Percentiles rank a stretch among this genome's conserved stretches.
Conservation (phyloP, 1,284 basidiomycete species). For the Ganoderma leucocontextum region DNA sequence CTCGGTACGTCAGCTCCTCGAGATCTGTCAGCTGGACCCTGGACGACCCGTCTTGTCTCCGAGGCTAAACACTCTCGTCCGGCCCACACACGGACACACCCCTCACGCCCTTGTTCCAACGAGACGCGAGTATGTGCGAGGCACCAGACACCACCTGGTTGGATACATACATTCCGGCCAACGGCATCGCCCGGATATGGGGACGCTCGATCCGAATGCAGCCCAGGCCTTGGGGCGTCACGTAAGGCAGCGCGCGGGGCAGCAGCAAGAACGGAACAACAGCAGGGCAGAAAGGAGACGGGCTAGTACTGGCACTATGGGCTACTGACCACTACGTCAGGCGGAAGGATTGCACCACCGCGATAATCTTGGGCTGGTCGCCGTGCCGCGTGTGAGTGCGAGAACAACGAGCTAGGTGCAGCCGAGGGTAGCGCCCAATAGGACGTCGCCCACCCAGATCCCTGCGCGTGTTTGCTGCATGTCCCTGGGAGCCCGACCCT, state of each 20-base stretch:
- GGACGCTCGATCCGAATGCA: constrained; percentile 2
- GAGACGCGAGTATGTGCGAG: constrained; percentile 3
- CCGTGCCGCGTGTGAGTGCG: constrained; percentile 14
- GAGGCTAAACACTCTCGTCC: constrained; percentile 9
- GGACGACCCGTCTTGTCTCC: constrained; percentile 9
- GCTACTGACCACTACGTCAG: constrained; percentile 6
- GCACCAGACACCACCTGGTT: constrained; percentile 2
- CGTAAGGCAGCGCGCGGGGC: constrained; percentile 6
- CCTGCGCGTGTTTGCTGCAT: constrained; percentile 20
- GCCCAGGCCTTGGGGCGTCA: constrained; percentile 5
- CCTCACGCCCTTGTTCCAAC: background rate
- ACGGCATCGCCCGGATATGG: constrained; percentile 2
- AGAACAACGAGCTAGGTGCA: constrained; percentile 12
- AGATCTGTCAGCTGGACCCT: background rate
- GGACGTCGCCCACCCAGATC: background rate
- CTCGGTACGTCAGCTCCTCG: constrained; percentile 5
- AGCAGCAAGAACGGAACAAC: constrained; percentile 6
- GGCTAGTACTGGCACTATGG: background rate
- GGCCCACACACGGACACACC: constrained; percentile 1
- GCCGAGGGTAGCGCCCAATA: background rate
- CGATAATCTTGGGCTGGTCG: constrained; percentile 3
- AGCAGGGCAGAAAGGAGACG: constrained; percentile 1
- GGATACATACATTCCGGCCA: constrained; percentile 7
- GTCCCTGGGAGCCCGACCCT: constrained; percentile 7
- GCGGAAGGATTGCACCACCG: constrained; percentile 10